Evolutionary conservation across 768 basidiomycete genomes (phyloP).

Genomic region (Leccinum longicurvipes): DNA sequence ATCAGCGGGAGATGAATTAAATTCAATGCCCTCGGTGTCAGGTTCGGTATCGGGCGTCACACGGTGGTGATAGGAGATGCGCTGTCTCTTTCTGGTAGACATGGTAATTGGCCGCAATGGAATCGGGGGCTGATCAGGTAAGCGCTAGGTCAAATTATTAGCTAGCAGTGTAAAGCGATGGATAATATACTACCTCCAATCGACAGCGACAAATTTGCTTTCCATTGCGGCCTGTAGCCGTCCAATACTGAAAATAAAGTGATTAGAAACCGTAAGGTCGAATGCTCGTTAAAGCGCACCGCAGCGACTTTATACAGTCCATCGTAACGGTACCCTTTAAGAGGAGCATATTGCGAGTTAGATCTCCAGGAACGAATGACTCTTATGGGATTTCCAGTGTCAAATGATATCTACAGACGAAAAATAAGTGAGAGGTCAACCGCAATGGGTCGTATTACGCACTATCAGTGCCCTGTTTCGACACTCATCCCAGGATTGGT

Average conservation of each 20-base stretch:
- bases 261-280: background rate
- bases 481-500: constrained; percentile 21
- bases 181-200: constrained; percentile 18
- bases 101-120: constrained; percentile 6
- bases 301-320: constrained; percentile 26
- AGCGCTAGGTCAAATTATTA: constrained; percentile 16
- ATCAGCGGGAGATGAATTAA: background rate
- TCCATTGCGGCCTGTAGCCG: constrained; percentile 10
- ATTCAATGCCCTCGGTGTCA: background rate
- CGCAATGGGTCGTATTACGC: background rate
- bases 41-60: background rate
- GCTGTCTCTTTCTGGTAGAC: background rate
- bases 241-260: constrained; percentile 18
- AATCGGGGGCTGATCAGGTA: constrained; percentile 26
- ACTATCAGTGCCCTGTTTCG: constrained; percentile 21
- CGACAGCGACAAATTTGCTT: constrained; percentile 24
- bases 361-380: constrained; percentile 23
- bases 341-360: constrained; percentile 26
- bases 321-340: constrained; percentile 28
- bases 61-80: background rate
- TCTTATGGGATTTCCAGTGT: constrained; percentile 20
- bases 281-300: constrained; percentile 6
- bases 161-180: background rate
- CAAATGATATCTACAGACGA: constrained; percentile 18
- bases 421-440: background rate